Percentiles rank a stretch among this genome's conserved stretches.
Evolutionary conservation across 2,329 filamentous ascomycete species (phyloP).

Genomic region (Dactylellina drechsleri): DNA sequence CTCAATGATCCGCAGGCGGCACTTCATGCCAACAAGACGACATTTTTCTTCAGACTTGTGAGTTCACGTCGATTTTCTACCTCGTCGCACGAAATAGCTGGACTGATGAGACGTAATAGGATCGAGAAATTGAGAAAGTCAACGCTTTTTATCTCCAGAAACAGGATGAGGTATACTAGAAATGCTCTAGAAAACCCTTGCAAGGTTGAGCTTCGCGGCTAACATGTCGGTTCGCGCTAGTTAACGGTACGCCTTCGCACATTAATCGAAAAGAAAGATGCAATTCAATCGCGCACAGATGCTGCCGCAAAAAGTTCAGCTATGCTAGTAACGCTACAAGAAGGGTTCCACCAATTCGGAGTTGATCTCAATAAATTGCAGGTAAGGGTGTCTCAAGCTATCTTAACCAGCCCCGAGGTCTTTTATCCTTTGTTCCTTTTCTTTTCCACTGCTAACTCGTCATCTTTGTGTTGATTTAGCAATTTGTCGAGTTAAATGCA

Average conservation of each 20-base stretch:
- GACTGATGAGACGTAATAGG: constrained; percentile 67
- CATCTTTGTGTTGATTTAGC: constrained; percentile 65
- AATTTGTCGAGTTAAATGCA: constrained; percentile 98
- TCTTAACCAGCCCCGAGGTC: background rate
- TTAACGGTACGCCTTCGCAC: constrained; percentile 93
- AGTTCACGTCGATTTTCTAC: constrained; percentile 59
- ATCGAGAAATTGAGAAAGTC: constrained; percentile 97
- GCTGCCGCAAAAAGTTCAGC: constrained; percentile 86
- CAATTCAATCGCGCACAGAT: constrained; percentile 80
- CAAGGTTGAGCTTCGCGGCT: constrained; percentile 3
- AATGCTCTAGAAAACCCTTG: constrained; percentile 54
- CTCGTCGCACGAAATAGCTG: constrained; percentile 5
- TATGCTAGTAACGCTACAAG: constrained; percentile 92
- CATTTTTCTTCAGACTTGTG: constrained; percentile 98
- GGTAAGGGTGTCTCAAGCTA: constrained; percentile 61
- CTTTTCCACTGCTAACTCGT: constrained; percentile 15
- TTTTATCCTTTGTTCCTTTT: background rate
- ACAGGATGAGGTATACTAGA: constrained; percentile 80
- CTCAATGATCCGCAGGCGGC: constrained; percentile 80
- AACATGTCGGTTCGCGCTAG: constrained; percentile 64
- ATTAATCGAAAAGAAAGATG: constrained; percentile 91
- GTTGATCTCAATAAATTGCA: constrained; percentile 95
- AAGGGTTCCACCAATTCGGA: constrained; percentile 97
- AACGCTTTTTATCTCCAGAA: constrained; percentile 98
- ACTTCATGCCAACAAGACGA: constrained; percentile 95